A percentile compares a stretch with the other conserved stretches of the same genome.
Evolutionary conservation across 257 asterid genomes (phyloP).

Genomic region (Petunia axillaris): DNA sequence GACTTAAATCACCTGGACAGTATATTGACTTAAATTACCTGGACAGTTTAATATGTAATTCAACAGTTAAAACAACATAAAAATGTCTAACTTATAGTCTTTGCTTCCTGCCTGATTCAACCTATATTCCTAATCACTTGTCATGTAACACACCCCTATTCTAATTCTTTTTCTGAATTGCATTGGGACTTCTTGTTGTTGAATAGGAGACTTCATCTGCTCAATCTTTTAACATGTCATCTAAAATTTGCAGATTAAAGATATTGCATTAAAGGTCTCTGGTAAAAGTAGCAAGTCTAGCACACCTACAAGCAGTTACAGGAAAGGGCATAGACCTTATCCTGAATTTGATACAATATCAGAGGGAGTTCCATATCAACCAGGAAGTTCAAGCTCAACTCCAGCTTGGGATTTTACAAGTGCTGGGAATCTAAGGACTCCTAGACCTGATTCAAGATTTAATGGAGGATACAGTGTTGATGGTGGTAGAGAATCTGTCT

Average conservation of each 20-base stretch:
- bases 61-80: neutral
- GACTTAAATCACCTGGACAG: neutral
- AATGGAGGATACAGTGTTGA: slow-evolving; percentile 34
- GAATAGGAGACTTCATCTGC: neutral
- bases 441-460: slow-evolving; percentile 54
- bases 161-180: neutral
- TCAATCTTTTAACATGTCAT: neutral
- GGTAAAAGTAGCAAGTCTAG: slow-evolving; percentile 68
- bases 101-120: neutral
- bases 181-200: neutral
- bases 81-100: neutral
- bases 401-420: slow-evolving; percentile 81
- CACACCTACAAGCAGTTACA: slow-evolving; percentile 53
- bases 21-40: neutral
- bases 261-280: slow-evolving; percentile 87
- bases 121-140: too few species aligned
- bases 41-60: slow-evolving; percentile 10
- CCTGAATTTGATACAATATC: slow-evolving; percentile 74
- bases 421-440: slow-evolving; percentile 37
- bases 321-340: slow-evolving; percentile 59
- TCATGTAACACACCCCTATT: too few species aligned
- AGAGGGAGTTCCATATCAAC: slow-evolving; percentile 70
- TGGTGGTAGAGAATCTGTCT: slow-evolving; percentile 32
- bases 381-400: slow-evolving; percentile 77
- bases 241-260: slow-evolving; percentile 65